Percentiles rank a stretch among this genome's conserved stretches.
phyloP scores from a whole-genome alignment of 768 basidiomycete genomes.

The Rhodotorula paludigena region DNA sequence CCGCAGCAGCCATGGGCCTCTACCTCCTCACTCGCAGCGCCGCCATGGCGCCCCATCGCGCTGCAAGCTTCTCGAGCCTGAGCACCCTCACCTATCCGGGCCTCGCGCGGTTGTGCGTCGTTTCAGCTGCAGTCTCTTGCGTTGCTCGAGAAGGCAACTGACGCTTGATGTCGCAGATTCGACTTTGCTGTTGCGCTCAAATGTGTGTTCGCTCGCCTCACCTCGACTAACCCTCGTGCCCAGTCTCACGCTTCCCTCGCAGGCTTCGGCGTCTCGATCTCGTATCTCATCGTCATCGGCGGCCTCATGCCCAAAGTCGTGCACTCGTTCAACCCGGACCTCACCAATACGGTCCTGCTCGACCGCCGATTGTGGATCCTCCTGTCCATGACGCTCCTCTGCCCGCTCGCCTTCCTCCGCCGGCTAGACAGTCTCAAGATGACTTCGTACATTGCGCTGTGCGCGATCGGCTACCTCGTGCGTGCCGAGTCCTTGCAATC shows the following conservation, averaged over 20 bases:
- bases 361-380: constrained; percentile 66
- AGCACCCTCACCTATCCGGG: constrained; percentile 82
- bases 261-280: constrained; percentile 87
- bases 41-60: constrained; percentile 64
- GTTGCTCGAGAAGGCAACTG: neutral
- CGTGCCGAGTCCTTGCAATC: neutral
- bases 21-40: constrained; percentile 85
- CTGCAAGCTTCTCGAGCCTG: constrained; percentile 75
- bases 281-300: constrained; percentile 52
- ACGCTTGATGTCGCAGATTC: neutral
- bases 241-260: constrained; percentile 38
- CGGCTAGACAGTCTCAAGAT: constrained; percentile 78
- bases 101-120: constrained; percentile 34
- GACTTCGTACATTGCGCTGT: constrained; percentile 84
- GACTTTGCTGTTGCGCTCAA: constrained; percentile 11
- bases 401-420: constrained; percentile 77
- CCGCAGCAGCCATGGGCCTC: constrained; percentile 72
- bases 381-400: constrained; percentile 48
- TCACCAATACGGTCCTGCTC: constrained; percentile 43
- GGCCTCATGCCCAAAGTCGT: constrained; percentile 53
- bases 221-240: neutral
- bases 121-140: neutral
- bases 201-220: neutral
- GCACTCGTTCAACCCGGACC: constrained; percentile 41
- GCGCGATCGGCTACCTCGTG: constrained; percentile 60